phyloP scores from a whole-genome alignment of 2,329 filamentous ascomycete genomes.

The Fusarium chuoi region DNA sequence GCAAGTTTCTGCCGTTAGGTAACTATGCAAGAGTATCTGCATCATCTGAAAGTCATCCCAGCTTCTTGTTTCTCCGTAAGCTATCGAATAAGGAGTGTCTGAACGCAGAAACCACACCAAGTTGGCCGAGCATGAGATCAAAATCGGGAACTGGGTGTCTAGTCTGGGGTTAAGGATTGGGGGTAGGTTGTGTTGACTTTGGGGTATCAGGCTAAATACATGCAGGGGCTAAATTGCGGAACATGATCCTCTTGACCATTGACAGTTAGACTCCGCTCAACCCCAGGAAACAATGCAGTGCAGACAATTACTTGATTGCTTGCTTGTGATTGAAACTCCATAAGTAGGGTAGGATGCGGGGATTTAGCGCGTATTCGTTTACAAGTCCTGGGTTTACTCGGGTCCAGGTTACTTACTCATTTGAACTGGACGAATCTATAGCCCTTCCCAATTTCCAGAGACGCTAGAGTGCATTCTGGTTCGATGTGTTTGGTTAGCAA shows the following conservation, averaged over 20 bases:
- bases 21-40: background rate
- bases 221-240: background rate
- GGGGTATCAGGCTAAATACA: background rate
- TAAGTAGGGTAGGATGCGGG: background rate
- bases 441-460: background rate
- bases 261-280: background rate
- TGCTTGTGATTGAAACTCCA: too few species aligned
- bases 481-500: background rate
- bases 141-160: background rate
- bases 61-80: background rate
- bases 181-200: background rate
- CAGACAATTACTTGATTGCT: too few species aligned
- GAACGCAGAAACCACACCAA: accelerated
- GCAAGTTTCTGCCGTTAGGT: background rate
- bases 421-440: background rate
- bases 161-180: background rate
- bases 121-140: background rate
- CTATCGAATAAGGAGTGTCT: background rate
- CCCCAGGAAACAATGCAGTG: background rate
- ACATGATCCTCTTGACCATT: background rate
- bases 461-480: background rate
- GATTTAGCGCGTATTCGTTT: background rate
- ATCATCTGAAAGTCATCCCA: background rate
- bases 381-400: background rate
- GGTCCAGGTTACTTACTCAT: accelerated